phyloP scores from a whole-genome alignment of 2,329 filamentous ascomycete species.

The Sphaerulina populicola region DNA sequence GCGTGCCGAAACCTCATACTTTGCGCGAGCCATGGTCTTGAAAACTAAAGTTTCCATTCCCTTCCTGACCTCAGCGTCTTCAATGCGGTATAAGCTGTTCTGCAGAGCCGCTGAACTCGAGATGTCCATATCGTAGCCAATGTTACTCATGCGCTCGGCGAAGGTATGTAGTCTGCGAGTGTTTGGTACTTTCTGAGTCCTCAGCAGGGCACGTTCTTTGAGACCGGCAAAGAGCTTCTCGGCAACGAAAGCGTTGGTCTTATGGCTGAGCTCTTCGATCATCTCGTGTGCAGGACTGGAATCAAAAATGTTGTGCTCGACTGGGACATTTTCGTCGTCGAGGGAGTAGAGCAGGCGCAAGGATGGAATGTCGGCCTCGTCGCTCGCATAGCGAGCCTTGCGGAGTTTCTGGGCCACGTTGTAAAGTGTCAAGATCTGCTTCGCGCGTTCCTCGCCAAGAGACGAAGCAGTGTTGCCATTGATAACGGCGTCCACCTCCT shows the following conservation, averaged over 20 bases:
- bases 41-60: slow-evolving; percentile 94
- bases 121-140: slow-evolving; percentile 83
- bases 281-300: slow-evolving; percentile 82
- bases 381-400: slow-evolving; percentile 67
- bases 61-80: slow-evolving; percentile 82
- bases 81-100: slow-evolving; percentile 88
- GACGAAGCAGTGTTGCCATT: slow-evolving; percentile 49
- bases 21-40: slow-evolving; percentile 93
- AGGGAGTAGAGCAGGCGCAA: slow-evolving; percentile 86
- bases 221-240: slow-evolving; percentile 70
- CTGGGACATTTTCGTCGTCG: slow-evolving; percentile 95
- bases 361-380: slow-evolving; percentile 71
- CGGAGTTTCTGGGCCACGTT: slow-evolving; percentile 83
- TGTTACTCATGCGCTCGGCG: slow-evolving; percentile 81
- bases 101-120: slow-evolving; percentile 84
- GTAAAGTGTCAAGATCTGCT: slow-evolving; percentile 73
- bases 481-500: slow-evolving; percentile 77
- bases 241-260: slow-evolving; percentile 82
- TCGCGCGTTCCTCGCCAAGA: slow-evolving; percentile 57
- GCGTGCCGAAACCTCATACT: slow-evolving; percentile 84
- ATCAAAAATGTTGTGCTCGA: slow-evolving; percentile 93
- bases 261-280: slow-evolving; percentile 90
- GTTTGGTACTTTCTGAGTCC: slow-evolving; percentile 78
- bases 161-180: slow-evolving; percentile 82
- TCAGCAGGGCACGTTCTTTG: slow-evolving; percentile 85